Base-by-base conservation (phyloP, 225 moss, liverwort and hornwort species). In the Pleurozium schreberi region DNA sequence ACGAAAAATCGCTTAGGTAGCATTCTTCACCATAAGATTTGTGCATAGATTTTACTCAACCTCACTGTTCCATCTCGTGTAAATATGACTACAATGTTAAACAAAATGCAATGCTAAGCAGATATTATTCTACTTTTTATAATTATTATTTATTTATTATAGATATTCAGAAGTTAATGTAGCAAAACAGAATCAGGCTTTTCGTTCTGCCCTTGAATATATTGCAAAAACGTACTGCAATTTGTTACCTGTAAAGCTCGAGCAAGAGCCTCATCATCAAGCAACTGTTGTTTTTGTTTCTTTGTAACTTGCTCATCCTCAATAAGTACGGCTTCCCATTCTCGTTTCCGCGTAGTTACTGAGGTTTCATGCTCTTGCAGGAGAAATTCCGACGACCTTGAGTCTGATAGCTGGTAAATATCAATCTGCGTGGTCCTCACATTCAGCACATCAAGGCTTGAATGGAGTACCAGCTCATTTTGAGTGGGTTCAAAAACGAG, bases 201-300 rank as follows among this genome's bases (percentile, higher is more conserved):
- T 65, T 60, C 52, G 59, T 65, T 70, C 31, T 23, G 73, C 59
- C 50, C 30, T 87, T 53, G 69, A 34, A 63, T 38, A 67, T 67
- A 30, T 34, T 63, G 77, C 79, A 76, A 80, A 81, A 82, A 8
- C 36, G 47, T 71, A 63, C 26, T 33, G 62, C 67, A 31, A 15
- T 38, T 58, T 58, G 25, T 42, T 86, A 97, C 98, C 97, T 98
- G 97, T 85, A 98, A 86, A 88, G 89, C 87, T 76, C 95, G 93
- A 85, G 96, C 96, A 83, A 96, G 80, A 65, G 93, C 95, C 87
- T 97, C 95, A 43, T 98, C 98, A 84, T 94, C 96, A 58, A 90
- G 69, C 42, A 95, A 40, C 81, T 93, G 95, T 45, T 80, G 83
- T 71, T 92, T 93, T 79, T 85, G 89, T 73, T 91, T 91, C 77